Evolutionary conservation across 164 flowering plant species (phyloP).

Genomic region (Santalum album): DNA sequence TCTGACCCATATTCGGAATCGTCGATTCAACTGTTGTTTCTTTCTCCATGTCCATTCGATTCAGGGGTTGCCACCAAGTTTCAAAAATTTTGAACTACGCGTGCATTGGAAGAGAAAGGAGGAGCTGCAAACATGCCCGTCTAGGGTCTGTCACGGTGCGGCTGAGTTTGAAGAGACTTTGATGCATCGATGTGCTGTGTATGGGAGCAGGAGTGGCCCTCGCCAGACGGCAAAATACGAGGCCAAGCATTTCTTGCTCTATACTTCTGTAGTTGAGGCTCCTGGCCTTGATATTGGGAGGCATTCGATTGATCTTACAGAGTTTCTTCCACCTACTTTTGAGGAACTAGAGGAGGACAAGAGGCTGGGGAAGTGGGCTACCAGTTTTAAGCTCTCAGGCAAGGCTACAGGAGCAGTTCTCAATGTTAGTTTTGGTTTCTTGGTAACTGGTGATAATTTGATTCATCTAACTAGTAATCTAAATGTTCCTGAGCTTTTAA

Average conservation of each 20-base stretch:
- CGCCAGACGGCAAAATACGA: slow-evolving; percentile 27
- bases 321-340: slow-evolving; percentile 28
- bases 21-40: slow-evolving; percentile 57
- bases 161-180: slow-evolving; percentile 35
- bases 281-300: slow-evolving; percentile 41
- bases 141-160: slow-evolving; percentile 19
- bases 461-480: slow-evolving; percentile 2
- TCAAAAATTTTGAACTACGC: slow-evolving; percentile 25
- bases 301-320: slow-evolving; percentile 43
- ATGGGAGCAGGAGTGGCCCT: slow-evolving; percentile 25
- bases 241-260: slow-evolving; percentile 22
- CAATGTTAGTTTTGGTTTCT: slow-evolving; percentile 35
- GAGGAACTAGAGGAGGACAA: slow-evolving; percentile 35
- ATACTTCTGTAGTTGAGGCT: slow-evolving; percentile 23
- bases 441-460: slow-evolving; percentile 9
- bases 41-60: slow-evolving; percentile 67
- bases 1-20: slow-evolving; percentile 46
- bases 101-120: slow-evolving; percentile 41
- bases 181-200: slow-evolving; percentile 27
- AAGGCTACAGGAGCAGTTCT: slow-evolving; percentile 30
- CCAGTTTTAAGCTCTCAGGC: slow-evolving; percentile 32
- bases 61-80: slow-evolving; percentile 47
- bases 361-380: slow-evolving; percentile 30
- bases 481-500: slow-evolving; percentile 11
- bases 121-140: slow-evolving; percentile 16